Conservation (phyloP, 73 alveolate species). For the Uronychia binucleata region DNA sequence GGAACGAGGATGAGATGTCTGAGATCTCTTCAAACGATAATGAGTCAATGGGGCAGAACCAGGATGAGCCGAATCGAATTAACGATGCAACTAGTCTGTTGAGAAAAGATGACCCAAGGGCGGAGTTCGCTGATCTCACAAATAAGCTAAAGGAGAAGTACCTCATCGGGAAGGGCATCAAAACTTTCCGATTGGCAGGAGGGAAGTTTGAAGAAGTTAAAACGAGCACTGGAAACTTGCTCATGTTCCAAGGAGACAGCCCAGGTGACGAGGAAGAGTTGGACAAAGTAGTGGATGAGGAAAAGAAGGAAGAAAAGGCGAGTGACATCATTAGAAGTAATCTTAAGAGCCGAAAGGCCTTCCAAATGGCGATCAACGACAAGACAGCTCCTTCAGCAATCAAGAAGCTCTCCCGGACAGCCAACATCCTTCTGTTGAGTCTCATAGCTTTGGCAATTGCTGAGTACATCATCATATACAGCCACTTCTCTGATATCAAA, state of each 20-base stretch:
- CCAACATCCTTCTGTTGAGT: constrained; percentile 23
- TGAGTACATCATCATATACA: constrained; percentile 22
- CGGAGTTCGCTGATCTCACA: not conserved
- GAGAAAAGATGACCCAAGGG: constrained; percentile 1
- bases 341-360: constrained; percentile 41
- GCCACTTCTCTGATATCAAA: constrained; percentile 18
- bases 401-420: constrained; percentile 29
- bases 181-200: not conserved
- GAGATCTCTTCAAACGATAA: constrained; percentile 20
- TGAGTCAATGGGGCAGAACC: constrained; percentile 9
- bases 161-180: constrained; percentile 22
- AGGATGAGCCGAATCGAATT: constrained; percentile 21
- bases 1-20: constrained; percentile 22
- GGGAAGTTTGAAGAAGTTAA: constrained; percentile 39
- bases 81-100: not conserved
- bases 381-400: constrained; percentile 44
- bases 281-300: constrained; percentile 17
- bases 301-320: constrained; percentile 18
- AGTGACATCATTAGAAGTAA: constrained; percentile 14
- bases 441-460: constrained; percentile 30
- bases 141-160: constrained; percentile 27
- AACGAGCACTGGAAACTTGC: not conserved
- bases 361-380: constrained; percentile 49
- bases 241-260: constrained; percentile 18
- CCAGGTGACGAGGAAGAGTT: constrained; percentile 8